Conservation (phyloP, 441 rosid species). For the Brassica balearica region DNA sequence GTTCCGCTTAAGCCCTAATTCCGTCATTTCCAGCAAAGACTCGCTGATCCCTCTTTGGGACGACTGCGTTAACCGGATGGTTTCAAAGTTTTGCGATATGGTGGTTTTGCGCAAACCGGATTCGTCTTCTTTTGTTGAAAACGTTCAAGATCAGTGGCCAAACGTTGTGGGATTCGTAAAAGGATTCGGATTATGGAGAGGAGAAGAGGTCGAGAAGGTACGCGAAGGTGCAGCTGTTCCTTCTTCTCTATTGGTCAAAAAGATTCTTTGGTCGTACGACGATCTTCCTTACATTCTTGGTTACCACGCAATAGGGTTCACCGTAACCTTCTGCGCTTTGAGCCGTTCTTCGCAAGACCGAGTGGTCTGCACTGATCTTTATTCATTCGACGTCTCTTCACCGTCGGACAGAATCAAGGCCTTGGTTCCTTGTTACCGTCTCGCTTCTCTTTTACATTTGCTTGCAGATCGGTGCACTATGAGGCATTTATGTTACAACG, state of each 20-base stretch:
- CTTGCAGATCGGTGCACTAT: conserved; percentile 73
- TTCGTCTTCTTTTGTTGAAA: conserved; percentile 18
- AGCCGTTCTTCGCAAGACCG: conserved; percentile 67
- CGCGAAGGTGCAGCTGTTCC: conserved; percentile 73
- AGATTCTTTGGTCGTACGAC: conserved; percentile 80
- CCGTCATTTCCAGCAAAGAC: conserved; percentile 67
- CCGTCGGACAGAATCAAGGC: conserved; percentile 72
- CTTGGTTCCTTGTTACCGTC: conserved; percentile 81
- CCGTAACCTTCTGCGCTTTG: conserved; percentile 79
- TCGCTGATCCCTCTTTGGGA: conserved; percentile 92
- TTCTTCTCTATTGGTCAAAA: conserved; percentile 65
- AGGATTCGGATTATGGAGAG: conserved; percentile 89
- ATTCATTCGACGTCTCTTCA: conserved; percentile 67
- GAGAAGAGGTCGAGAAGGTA: conserved; percentile 73
- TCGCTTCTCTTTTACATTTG: conserved; percentile 74
- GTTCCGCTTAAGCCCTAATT: conserved; percentile 55
- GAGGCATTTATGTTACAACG: conserved; percentile 59
- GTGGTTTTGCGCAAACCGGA: conserved; percentile 64
- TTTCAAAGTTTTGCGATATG: conserved; percentile 81
- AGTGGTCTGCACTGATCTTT: conserved; percentile 71
- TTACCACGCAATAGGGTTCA: conserved; percentile 76
- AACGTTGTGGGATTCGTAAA: conserved; percentile 79
- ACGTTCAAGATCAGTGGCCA: conserved; percentile 87
- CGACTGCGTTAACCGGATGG: conserved; percentile 77
- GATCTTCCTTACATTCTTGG: conserved; percentile 91